These are phyloP conservation scores for Ascosphaera apis DNA, from an alignment of 2,329 filamentous ascomycete genomes.

Conservation along the genomic window DNA sequence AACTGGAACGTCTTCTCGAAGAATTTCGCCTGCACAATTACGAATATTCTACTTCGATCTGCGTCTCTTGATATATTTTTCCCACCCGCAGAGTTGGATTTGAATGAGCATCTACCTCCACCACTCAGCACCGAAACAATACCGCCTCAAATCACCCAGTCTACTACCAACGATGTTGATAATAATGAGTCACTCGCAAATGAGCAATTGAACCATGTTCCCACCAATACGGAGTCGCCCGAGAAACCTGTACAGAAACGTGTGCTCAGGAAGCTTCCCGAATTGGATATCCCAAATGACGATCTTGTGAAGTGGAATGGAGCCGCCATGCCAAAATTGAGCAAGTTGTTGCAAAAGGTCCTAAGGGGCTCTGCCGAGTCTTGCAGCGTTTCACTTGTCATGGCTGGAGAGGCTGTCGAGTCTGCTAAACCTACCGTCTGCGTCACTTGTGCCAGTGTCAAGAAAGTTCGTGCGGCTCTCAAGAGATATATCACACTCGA, in stretches of 20 bases:
- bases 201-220: neutral
- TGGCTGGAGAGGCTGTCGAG: slow-evolving; percentile 33
- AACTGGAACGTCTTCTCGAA: slow-evolving; percentile 21
- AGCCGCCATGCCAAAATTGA: slow-evolving; percentile 32
- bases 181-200: neutral
- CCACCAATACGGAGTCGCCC: neutral
- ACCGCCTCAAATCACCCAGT: slow-evolving; percentile 1
- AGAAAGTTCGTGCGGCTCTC: slow-evolving; percentile 33
- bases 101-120: slow-evolving; percentile 20
- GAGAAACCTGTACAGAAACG: slow-evolving; percentile 17
- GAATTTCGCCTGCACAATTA: slow-evolving; percentile 21
- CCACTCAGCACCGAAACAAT: slow-evolving; percentile 15
- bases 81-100: slow-evolving; percentile 17
- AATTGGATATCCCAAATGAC: slow-evolving; percentile 29
- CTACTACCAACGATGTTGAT: neutral
- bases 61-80: slow-evolving; percentile 20
- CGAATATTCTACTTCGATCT: slow-evolving; percentile 20
- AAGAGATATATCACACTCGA: slow-evolving; percentile 35
- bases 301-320: slow-evolving; percentile 36
- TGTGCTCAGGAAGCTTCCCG: slow-evolving; percentile 21
- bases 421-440: slow-evolving; percentile 38
- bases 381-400: slow-evolving; percentile 35
- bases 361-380: slow-evolving; percentile 36
- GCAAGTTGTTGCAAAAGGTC: slow-evolving; percentile 34
- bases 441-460: slow-evolving; percentile 35